Percentiles rank a stretch among this genome's conserved stretches.
Evolutionary conservation across 225 moss, liverwort and hornwort species (phyloP).

Genomic region (Polytrichum formosum): DNA sequence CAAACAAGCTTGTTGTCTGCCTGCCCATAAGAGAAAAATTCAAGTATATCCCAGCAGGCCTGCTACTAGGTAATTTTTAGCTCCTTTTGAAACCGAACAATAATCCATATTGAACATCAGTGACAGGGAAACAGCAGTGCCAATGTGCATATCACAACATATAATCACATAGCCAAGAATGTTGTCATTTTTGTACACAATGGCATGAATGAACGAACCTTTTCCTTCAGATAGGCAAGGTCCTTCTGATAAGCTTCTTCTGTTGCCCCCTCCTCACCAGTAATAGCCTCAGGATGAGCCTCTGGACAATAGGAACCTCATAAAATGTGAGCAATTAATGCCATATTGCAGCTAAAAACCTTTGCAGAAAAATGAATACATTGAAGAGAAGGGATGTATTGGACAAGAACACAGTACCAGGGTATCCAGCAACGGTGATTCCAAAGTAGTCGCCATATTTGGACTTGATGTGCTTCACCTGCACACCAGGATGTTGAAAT

Average conservation of each 20-base stretch:
- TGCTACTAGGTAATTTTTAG: too few relatives aligned
- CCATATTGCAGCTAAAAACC: neutral
- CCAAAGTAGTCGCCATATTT: constrained; percentile 92
- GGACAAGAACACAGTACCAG: constrained; percentile 41
- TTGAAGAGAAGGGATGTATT: neutral
- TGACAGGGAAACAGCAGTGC: too few relatives aligned
- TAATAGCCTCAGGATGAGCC: constrained; percentile 59
- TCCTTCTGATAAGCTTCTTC: constrained; percentile 51
- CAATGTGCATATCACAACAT: too few relatives aligned
- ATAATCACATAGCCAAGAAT: too few relatives aligned
- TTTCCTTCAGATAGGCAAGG: constrained; percentile 54
- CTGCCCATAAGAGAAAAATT: too few relatives aligned
- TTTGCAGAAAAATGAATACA: neutral
- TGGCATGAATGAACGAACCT: constrained; percentile 20
- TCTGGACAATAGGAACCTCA: constrained; percentile 29
- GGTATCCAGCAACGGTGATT: constrained; percentile 97
- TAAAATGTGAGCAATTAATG: neutral
- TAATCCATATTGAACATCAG: too few relatives aligned
- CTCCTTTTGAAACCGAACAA: too few relatives aligned
- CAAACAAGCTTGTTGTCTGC: too few relatives aligned
- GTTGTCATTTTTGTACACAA: too few relatives aligned
- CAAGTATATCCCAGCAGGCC: too few relatives aligned
- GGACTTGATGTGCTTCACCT: constrained; percentile 81
- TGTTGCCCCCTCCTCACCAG: constrained; percentile 30
- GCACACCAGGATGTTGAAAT: constrained; percentile 9